These are phyloP conservation scores for Scheffersomyces lignosus DNA, from an alignment of 805 yeast species.

Conservation along the genomic window DNA sequence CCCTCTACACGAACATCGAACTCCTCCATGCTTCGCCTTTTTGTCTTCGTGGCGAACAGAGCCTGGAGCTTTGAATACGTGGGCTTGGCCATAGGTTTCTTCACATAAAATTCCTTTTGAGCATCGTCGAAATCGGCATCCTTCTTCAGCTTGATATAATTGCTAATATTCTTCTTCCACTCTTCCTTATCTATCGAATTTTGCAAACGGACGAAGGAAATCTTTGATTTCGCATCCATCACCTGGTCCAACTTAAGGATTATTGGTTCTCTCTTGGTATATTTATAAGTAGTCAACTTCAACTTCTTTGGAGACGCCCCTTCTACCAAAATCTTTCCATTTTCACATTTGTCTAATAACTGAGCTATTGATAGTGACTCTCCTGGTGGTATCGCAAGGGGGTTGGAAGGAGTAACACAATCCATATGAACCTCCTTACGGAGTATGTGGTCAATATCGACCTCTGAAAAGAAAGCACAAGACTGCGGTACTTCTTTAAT, in stretches of 20 bases:
- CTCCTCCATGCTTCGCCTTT: neutral
- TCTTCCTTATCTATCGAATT: slow-evolving; percentile 21
- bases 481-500: slow-evolving; percentile 88
- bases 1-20: neutral
- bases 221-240: slow-evolving; percentile 13
- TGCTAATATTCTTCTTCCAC: slow-evolving; percentile 23
- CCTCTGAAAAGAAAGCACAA: slow-evolving; percentile 92
- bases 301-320: slow-evolving; percentile 1
- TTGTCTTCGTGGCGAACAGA: neutral
- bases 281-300: slow-evolving; percentile 10
- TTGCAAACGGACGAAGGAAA: slow-evolving; percentile 28
- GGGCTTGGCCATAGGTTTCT: neutral
- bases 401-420: slow-evolving; percentile 89
- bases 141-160: slow-evolving; percentile 12
- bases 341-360: slow-evolving; percentile 43
- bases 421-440: slow-evolving; percentile 92
- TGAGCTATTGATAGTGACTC: slow-evolving; percentile 64
- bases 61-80: too few relatives aligned
- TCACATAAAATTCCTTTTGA: neutral
- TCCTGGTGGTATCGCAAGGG: slow-evolving; percentile 66
- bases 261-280: slow-evolving; percentile 12
- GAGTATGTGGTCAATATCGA: slow-evolving; percentile 84
- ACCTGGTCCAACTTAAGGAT: slow-evolving; percentile 15
- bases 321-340: slow-evolving; percentile 14
- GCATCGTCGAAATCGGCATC: neutral